These are phyloP conservation scores for Crotalaria pallida DNA, from an alignment of 306 rosid genomes.

Conservation along the genomic window DNA sequence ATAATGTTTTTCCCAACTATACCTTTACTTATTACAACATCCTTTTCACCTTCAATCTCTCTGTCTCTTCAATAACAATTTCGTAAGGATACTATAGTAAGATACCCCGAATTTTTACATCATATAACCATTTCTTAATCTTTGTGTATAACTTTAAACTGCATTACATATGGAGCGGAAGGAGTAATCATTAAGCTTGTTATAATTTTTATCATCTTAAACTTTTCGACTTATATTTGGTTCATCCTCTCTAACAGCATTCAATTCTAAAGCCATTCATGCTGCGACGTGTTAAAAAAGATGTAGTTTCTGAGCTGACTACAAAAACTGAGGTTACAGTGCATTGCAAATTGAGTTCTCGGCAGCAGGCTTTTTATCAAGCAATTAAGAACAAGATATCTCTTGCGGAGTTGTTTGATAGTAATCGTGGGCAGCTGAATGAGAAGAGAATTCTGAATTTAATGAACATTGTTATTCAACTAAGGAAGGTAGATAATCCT, in stretches of 20 bases:
- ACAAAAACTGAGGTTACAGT: slow-evolving; percentile 86
- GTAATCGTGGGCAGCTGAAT: slow-evolving; percentile 83
- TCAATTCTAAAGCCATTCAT: slow-evolving; percentile 95
- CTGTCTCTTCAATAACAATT: too few species aligned
- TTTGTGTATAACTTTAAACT: too few species aligned
- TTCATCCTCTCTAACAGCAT: slow-evolving; percentile 54
- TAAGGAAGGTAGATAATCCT: slow-evolving; percentile 65
- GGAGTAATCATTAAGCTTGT: background rate
- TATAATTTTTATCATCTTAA: background rate
- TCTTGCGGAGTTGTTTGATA: slow-evolving; percentile 87
- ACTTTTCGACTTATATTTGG: slow-evolving; percentile 11
- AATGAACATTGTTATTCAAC: slow-evolving; percentile 97
- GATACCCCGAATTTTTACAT: too few species aligned
- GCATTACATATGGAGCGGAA: too few species aligned
- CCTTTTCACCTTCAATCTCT: too few species aligned
- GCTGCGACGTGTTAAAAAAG: slow-evolving; percentile 93
- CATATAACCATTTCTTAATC: too few species aligned
- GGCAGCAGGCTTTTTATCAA: slow-evolving; percentile 96
- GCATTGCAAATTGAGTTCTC: slow-evolving; percentile 96
- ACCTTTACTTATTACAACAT: too few species aligned
- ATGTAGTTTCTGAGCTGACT: slow-evolving; percentile 91
- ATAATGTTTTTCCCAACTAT: too few species aligned
- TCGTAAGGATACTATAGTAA: too few species aligned
- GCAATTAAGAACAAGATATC: slow-evolving; percentile 99
- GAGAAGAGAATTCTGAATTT: slow-evolving; percentile 83